These are phyloP conservation scores for Botryosphaeria agaves DNA, from an alignment of 2,329 filamentous ascomycete genomes.

Conservation along the genomic window DNA sequence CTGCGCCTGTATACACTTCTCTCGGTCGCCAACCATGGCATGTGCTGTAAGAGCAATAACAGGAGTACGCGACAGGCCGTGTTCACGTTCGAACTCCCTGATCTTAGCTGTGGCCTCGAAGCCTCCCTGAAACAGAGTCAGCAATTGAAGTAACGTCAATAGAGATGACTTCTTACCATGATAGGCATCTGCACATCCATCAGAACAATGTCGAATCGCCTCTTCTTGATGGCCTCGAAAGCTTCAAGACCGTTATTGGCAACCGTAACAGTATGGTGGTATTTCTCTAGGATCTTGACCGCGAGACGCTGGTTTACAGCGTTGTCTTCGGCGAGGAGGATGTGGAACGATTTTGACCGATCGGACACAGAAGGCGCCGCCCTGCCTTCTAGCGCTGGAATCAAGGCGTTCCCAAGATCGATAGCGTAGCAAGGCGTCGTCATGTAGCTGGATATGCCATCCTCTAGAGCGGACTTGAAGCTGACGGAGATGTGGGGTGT, in stretches of 20 bases:
- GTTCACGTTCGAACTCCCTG: constrained; percentile 76
- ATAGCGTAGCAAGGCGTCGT: constrained; percentile 89
- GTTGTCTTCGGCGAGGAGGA: constrained; percentile 91
- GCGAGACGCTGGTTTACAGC: constrained; percentile 91
- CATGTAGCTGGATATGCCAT: constrained; percentile 98
- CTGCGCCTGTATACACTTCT: constrained; percentile 95
- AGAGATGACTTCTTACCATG: constrained; percentile 44
- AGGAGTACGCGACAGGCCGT: constrained; percentile 67
- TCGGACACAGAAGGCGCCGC: constrained; percentile 84
- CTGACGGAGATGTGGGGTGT: constrained; percentile 81
- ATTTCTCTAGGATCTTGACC: constrained; percentile 94
- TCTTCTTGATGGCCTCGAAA: constrained; percentile 78
- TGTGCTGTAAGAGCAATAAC: constrained; percentile 96
- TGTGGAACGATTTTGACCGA: constrained; percentile 89
- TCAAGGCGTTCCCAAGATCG: constrained; percentile 89
- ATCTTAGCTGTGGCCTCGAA: constrained; percentile 97
- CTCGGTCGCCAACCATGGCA: constrained; percentile 94
- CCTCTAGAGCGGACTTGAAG: constrained; percentile 80
- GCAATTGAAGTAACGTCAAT: constrained; percentile 4
- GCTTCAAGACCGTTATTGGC: constrained; percentile 92
- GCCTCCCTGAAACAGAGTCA: constrained; percentile 49
- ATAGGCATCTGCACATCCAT: constrained; percentile 99
- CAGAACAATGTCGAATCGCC: constrained; percentile 86
- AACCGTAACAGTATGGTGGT: constrained; percentile 81
- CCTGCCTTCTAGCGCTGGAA: constrained; percentile 83